Percentiles rank a stretch among this genome's conserved stretches.
Conservation (phyloP, 257 asterid genomes). For the Agastache rugosa region DNA sequence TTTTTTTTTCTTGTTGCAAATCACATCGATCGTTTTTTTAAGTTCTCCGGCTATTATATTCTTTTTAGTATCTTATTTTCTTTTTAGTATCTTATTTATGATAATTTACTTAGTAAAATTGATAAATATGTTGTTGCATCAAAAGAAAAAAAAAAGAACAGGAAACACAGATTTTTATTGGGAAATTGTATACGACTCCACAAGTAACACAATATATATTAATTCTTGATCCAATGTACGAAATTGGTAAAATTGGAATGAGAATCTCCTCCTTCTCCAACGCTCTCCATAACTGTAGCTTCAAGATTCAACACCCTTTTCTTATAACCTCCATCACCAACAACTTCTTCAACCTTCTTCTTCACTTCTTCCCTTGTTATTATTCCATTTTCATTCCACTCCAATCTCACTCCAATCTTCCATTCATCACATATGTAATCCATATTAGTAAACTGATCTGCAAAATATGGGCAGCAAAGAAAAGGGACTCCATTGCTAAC, state of each 20-base stretch:
- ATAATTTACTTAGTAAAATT: too few species aligned
- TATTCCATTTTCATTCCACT: constrained; percentile 40
- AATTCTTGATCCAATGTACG: constrained; percentile 48
- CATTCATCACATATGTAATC: constrained; percentile 52
- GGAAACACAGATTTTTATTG: too few species aligned
- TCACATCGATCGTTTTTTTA: too few species aligned
- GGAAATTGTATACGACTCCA: too few species aligned
- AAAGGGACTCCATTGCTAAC: constrained; percentile 56
- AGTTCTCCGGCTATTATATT: too few species aligned
- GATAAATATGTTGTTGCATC: too few species aligned
- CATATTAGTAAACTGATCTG: constrained; percentile 52
- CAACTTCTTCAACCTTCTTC: constrained; percentile 44
- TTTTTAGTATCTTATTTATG: too few species aligned
- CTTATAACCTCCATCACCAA: constrained; percentile 37
- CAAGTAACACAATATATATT: too few species aligned
- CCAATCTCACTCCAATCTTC: constrained; percentile 51
- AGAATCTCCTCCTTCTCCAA: constrained; percentile 45
- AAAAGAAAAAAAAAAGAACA: too few species aligned
- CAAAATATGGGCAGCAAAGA: constrained; percentile 69
- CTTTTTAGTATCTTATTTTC: too few species aligned
- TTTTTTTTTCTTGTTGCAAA: too few species aligned
- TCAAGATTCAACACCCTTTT: constrained; percentile 43
- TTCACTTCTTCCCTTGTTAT: constrained; percentile 30
- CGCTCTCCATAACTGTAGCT: constrained; percentile 30
- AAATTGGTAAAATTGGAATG: constrained; percentile 41